Evolutionary conservation across 805 yeast genomes (phyloP).

Genomic region (Cyberlindnera bimundalis): DNA sequence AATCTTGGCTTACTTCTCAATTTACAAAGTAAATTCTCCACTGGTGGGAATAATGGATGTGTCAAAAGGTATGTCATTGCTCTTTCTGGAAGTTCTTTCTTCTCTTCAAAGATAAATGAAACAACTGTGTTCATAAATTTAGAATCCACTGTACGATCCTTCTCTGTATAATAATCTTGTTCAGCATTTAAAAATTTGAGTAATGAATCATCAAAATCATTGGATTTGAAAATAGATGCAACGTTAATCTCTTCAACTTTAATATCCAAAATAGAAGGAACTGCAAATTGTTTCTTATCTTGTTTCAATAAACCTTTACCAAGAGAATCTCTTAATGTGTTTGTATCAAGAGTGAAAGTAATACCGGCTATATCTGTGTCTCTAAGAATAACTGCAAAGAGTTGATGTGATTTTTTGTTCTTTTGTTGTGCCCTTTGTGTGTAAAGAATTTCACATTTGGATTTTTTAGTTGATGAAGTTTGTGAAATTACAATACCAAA

Average conservation of each 20-base stretch:
- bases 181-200: conserved; percentile 32
- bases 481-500: conserved; percentile 26
- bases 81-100: conserved; percentile 33
- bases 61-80: conserved; percentile 73
- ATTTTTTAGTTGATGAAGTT: conserved; percentile 18
- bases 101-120: conserved; percentile 37
- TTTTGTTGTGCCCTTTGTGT: conserved; percentile 12
- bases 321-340: conserved; percentile 63
- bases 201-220: conserved; percentile 32
- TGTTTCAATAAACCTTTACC: conserved; percentile 46
- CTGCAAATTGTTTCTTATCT: conserved; percentile 14
- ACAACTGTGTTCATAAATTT: conserved; percentile 47
- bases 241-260: conserved; percentile 15
- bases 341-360: conserved; percentile 58
- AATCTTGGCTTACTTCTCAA: conserved; percentile 58
- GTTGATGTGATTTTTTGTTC: conserved; percentile 7
- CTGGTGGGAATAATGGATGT: conserved; percentile 81
- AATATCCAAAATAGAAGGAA: conserved; percentile 29
- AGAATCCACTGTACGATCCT: conserved; percentile 63
- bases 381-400: conserved; percentile 20
- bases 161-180: conserved; percentile 55
- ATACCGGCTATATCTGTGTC: conserved; percentile 28
- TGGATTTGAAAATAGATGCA: conserved; percentile 24
- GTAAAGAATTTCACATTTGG: conserved; percentile 14
- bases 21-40: conserved; percentile 50